phyloP scores from a whole-genome alignment of 2,329 filamentous ascomycete species.

The Sporothrix phasma region DNA sequence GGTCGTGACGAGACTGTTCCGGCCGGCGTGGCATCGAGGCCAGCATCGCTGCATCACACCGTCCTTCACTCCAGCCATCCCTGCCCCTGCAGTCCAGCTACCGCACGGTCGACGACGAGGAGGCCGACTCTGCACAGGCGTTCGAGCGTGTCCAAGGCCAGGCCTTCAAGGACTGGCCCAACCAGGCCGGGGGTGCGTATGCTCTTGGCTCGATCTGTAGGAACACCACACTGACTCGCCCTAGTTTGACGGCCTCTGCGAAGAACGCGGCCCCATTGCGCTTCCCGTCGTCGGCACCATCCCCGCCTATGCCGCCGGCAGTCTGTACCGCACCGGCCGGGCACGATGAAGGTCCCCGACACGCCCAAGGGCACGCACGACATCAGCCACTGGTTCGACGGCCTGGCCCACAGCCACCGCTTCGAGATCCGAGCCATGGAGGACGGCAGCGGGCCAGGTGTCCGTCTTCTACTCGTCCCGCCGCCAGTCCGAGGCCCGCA shows the following conservation, averaged over 20 bases:
- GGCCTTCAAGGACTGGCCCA: constrained; percentile 17
- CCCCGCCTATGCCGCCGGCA: constrained; percentile 60
- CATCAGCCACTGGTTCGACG: constrained; percentile 73
- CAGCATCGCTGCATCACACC: too few relatives aligned
- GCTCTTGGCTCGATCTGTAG: not conserved
- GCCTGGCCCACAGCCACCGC: constrained; percentile 59
- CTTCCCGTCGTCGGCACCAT: constrained; percentile 56
- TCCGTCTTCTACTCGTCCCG: constrained; percentile 62
- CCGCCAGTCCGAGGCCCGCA: constrained; percentile 52
- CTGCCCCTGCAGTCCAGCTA: not conserved
- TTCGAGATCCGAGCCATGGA: constrained; percentile 51
- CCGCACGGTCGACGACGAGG: constrained; percentile 9
- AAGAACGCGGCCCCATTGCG: constrained; percentile 55
- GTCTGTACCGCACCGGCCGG: constrained; percentile 68
- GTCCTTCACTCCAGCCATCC: too few relatives aligned
- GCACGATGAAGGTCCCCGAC: constrained; percentile 49
- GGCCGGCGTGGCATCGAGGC: too few relatives aligned
- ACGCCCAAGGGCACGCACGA: constrained; percentile 50
- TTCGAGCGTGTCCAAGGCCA: not conserved
- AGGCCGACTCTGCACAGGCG: not conserved
- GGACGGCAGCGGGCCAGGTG: constrained; percentile 3
- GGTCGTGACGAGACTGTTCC: too few relatives aligned
- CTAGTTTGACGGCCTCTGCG: constrained; percentile 58
- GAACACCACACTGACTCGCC: not conserved
- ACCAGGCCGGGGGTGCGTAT: constrained; percentile 18